A percentile compares a stretch with the other conserved stretches of the same genome.
Conservation (phyloP, 805 yeast species). For the Candida coleopterorum region DNA sequence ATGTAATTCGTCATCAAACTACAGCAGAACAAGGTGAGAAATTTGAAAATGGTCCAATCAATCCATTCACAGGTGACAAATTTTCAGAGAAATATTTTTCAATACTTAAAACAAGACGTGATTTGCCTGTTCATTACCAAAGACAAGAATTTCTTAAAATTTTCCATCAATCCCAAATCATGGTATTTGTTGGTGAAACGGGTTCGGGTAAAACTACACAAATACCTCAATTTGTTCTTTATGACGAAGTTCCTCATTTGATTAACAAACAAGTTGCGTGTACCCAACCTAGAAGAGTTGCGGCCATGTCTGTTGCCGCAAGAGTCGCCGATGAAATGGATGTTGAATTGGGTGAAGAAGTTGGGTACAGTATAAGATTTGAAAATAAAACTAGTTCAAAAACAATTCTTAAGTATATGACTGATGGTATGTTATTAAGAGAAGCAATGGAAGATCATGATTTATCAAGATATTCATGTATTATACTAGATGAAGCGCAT, state of each 20-base stretch:
- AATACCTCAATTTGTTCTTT: constrained; percentile 91
- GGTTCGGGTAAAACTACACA: constrained; percentile 99
- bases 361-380: constrained; percentile 92
- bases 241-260: constrained; percentile 89
- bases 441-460: constrained; percentile 97
- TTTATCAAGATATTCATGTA: constrained; percentile 75
- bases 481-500: constrained; percentile 95
- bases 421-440: constrained; percentile 96
- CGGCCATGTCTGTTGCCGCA: constrained; percentile 97
- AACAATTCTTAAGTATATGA: constrained; percentile 90
- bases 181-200: constrained; percentile 98
- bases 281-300: constrained; percentile 97
- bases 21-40: constrained; percentile 57
- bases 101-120: constrained; percentile 74
- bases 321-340: constrained; percentile 98
- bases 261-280: constrained; percentile 85
- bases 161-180: constrained; percentile 83
- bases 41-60: constrained; percentile 54
- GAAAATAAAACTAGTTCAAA: constrained; percentile 80
- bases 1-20: constrained; percentile 55
- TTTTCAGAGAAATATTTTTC: constrained; percentile 67
- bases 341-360: constrained; percentile 86
- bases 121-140: constrained; percentile 91
- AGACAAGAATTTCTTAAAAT: constrained; percentile 81
- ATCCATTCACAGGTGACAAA: constrained; percentile 74